A percentile compares a stretch with the other conserved stretches of the same genome.
phyloP scores from a whole-genome alignment of 139 green algal genomes.

The Marvania coccoides region DNA sequence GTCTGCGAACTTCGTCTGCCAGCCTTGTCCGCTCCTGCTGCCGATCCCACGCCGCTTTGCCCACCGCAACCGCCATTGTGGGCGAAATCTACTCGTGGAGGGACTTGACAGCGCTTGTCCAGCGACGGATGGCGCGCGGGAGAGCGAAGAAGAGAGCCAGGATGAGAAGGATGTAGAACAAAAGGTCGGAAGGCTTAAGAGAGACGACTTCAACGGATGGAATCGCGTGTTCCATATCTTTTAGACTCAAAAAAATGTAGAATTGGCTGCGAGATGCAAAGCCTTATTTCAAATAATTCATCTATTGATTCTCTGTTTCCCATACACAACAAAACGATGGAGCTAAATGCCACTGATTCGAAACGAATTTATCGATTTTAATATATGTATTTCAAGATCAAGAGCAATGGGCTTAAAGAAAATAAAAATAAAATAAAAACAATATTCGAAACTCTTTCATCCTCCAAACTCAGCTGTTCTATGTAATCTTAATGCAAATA shows the following conservation, averaged over 20 bases:
- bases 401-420: too few relatives aligned
- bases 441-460: too few relatives aligned
- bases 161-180: conserved; percentile 9
- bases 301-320: background rate
- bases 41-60: conserved; percentile 2
- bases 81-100: background rate
- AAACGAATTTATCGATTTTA: too few relatives aligned
- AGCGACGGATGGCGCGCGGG: background rate
- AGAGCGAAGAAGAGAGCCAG: conserved; percentile 2
- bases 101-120: background rate
- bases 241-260: too few relatives aligned
- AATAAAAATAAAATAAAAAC: too few relatives aligned
- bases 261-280: background rate
- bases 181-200: conserved; percentile 3
- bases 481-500: background rate
- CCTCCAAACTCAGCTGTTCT: background rate
- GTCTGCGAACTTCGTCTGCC: background rate
- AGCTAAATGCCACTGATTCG: background rate
- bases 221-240: background rate
- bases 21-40: conserved; percentile 4
- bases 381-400: too few relatives aligned
- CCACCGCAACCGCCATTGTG: background rate
- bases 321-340: background rate
- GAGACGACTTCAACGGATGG: conserved; percentile 3
- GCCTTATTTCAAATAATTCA: background rate